A percentile compares a stretch with the other conserved stretches of the same genome.
These are phyloP conservation scores for Creolimax fragrantissima DNA, from an alignment of 78 protist species.

Conservation along the genomic window DNA sequence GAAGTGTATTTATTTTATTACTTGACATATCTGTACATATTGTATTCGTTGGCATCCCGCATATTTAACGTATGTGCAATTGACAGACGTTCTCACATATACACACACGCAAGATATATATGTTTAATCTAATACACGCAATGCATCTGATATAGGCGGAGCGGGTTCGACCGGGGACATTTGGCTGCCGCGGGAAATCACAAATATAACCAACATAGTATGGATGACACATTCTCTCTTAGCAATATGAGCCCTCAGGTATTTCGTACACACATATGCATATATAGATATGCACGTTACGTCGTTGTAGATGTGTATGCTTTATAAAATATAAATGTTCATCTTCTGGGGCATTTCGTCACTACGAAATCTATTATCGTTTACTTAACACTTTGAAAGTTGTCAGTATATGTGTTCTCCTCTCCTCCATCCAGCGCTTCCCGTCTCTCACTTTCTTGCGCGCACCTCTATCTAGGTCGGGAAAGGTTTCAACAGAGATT, in stretches of 20 bases:
- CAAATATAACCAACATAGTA: neutral
- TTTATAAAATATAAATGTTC: neutral
- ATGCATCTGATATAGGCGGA: neutral
- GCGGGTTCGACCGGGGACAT: conserved; percentile 28
- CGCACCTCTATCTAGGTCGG: neutral
- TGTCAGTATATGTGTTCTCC: neutral
- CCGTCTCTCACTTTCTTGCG: too few species aligned
- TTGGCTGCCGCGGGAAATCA: conserved; percentile 20
- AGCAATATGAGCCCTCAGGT: conserved; percentile 22
- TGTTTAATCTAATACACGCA: neutral
- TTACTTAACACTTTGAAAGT: neutral
- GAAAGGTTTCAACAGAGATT: conserved; percentile 6
- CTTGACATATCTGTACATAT: neutral
- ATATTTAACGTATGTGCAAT: neutral
- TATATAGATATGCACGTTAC: neutral
- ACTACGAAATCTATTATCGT: neutral
- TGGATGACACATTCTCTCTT: neutral
- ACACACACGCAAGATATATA: neutral
- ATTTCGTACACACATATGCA: too few species aligned
- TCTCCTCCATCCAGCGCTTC: too few species aligned
- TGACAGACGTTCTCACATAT: neutral
- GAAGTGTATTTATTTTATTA: neutral
- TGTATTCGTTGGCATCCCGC: neutral
- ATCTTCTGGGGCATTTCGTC: neutral
- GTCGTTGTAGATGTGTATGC: neutral